phyloP scores from a whole-genome alignment of 768 basidiomycete genomes.

The Hemileccinum rubropunctum region DNA sequence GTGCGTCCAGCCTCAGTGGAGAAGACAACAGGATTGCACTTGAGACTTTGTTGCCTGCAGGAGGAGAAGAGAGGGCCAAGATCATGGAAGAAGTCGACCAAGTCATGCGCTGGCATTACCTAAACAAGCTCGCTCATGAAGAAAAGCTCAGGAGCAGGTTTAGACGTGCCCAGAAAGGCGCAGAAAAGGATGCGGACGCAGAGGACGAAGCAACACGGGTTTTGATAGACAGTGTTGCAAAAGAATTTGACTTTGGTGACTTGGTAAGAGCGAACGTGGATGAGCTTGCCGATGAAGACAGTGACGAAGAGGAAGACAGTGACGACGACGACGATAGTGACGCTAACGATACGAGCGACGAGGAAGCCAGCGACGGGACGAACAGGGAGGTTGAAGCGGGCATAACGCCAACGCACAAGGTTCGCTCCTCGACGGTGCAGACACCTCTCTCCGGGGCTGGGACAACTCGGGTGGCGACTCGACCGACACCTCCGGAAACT shows the following conservation, averaged over 20 bases:
- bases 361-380: constrained; percentile 32
- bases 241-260: constrained; percentile 79
- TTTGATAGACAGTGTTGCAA: constrained; percentile 77
- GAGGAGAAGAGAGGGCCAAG: constrained; percentile 67
- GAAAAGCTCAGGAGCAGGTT: constrained; percentile 88
- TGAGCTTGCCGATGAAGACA: constrained; percentile 77
- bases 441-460: background rate
- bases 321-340: constrained; percentile 42
- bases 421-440: background rate
- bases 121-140: constrained; percentile 90
- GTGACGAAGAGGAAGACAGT: constrained; percentile 45
- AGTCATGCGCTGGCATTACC: constrained; percentile 90
- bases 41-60: constrained; percentile 87
- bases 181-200: constrained; percentile 51
- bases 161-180: constrained; percentile 49
- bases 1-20: constrained; percentile 30
- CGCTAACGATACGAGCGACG: constrained; percentile 36
- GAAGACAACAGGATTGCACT: constrained; percentile 53
- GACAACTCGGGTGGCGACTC: constrained; percentile 1
- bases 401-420: constrained; percentile 10
- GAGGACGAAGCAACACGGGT: constrained; percentile 80
- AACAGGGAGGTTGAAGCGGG: constrained; percentile 31
- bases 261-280: constrained; percentile 74
- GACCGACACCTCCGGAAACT: background rate
- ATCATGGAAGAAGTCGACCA: constrained; percentile 87